Evolutionary conservation across 2,329 filamentous ascomycete species (phyloP).

Genomic region (Anthostomella pinea): DNA sequence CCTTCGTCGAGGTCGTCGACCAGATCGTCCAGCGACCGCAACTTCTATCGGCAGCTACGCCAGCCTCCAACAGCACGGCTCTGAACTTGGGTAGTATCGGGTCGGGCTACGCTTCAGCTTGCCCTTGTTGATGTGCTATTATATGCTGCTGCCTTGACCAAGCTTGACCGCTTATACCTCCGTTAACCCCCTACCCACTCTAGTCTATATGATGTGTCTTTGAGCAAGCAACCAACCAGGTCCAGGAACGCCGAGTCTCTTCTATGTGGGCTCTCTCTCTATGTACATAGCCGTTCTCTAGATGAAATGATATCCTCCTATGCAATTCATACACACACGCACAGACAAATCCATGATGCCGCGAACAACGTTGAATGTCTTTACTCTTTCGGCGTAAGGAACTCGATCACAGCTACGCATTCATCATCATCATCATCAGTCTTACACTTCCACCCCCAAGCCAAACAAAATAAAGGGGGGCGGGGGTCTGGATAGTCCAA

Average conservation of each 20-base stretch:
- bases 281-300: constrained; percentile 22
- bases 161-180: no score
- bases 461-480: no score
- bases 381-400: constrained; percentile 51
- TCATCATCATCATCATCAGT: no score
- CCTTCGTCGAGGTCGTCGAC: constrained; percentile 52
- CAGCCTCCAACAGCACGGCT: constrained; percentile 22
- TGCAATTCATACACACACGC: constrained; percentile 27
- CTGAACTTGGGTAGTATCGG: constrained; percentile 28
- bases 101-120: constrained; percentile 25
- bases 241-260: constrained; percentile 13
- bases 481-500: no score
- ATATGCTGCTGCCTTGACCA: background rate
- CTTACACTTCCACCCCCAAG: no score
- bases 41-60: constrained; percentile 34
- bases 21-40: constrained; percentile 45
- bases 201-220: constrained; percentile 11
- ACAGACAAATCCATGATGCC: constrained; percentile 14
- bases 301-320: constrained; percentile 23
- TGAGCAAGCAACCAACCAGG: constrained; percentile 8
- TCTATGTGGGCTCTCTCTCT: constrained; percentile 7
- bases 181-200: no score
- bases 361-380: no score
- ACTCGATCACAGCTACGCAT: constrained; percentile 61
- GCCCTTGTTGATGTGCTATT: constrained; percentile 20